A percentile compares a stretch with the other conserved stretches of the same genome.
These are phyloP conservation scores for Claviceps sp. DNA, from an alignment of 2,329 filamentous ascomycete species.

Conservation along the genomic window DNA sequence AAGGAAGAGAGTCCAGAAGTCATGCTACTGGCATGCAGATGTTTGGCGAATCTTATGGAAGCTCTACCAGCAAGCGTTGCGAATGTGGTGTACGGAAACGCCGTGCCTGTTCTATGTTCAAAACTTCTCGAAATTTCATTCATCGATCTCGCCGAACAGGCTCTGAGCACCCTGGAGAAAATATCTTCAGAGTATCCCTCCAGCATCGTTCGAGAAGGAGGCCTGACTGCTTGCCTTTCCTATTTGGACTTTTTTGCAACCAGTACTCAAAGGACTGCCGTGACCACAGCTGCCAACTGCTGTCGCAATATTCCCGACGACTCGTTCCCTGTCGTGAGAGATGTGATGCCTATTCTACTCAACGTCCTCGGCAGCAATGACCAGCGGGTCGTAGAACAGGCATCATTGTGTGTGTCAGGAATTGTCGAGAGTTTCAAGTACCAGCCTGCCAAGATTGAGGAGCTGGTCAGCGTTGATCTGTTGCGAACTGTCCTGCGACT, in stretches of 20 bases:
- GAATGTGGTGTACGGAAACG: constrained; percentile 94
- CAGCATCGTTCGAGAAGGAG: constrained; percentile 90
- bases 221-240: constrained; percentile 85
- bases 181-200: constrained; percentile 93
- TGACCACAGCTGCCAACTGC: constrained; percentile 95
- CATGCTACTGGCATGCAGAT: constrained; percentile 92
- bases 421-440: constrained; percentile 97
- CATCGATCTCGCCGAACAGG: constrained; percentile 94
- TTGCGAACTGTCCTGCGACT: constrained; percentile 75
- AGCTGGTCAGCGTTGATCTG: constrained; percentile 78
- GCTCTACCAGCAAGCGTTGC: constrained; percentile 83
- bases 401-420: constrained; percentile 84
- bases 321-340: constrained; percentile 78
- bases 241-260: constrained; percentile 97
- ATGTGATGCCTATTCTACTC: constrained; percentile 92
- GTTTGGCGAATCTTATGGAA: constrained; percentile 95
- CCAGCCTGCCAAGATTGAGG: constrained; percentile 75
- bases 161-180: constrained; percentile 90
- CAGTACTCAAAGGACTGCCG: constrained; percentile 88
- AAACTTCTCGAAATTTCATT: constrained; percentile 93
- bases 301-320: constrained; percentile 94
- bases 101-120: constrained; percentile 85
- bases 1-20: constrained; percentile 93
- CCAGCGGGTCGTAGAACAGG: constrained; percentile 93
- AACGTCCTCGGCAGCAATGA: constrained; percentile 86